Percentiles rank a stretch among this genome's conserved stretches.
These are phyloP conservation scores for Amyloporia xantha DNA, from an alignment of 768 basidiomycete species.

Conservation along the genomic window DNA sequence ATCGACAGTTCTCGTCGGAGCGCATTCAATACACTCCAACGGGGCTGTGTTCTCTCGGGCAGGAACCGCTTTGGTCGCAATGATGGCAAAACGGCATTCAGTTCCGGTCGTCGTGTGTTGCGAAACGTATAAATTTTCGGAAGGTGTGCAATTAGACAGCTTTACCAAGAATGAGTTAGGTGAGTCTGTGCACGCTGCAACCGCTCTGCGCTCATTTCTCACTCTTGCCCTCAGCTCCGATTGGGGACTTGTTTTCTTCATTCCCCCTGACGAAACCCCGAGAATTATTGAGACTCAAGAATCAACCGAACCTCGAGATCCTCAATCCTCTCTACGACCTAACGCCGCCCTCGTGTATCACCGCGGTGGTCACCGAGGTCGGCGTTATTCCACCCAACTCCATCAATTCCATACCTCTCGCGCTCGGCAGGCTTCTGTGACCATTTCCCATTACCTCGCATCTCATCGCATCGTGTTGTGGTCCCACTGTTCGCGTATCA, in stretches of 20 bases:
- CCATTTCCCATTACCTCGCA: slow-evolving; percentile 1
- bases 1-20: slow-evolving; percentile 83
- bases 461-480: slow-evolving; percentile 8
- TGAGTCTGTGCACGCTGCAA: slow-evolving; percentile 26
- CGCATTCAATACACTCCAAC: slow-evolving; percentile 91
- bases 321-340: slow-evolving; percentile 91
- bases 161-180: slow-evolving; percentile 97
- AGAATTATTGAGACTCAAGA: slow-evolving; percentile 21
- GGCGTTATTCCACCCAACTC: slow-evolving; percentile 92
- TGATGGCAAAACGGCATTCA: slow-evolving; percentile 86
- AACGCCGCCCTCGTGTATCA: slow-evolving; percentile 87
- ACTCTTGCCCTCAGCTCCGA: slow-evolving; percentile 19
- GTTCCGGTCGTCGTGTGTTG: slow-evolving; percentile 96
- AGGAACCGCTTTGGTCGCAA: slow-evolving; percentile 92
- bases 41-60: slow-evolving; percentile 91
- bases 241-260: slow-evolving; percentile 28
- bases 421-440: slow-evolving; percentile 38
- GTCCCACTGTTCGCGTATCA: slow-evolving; percentile 3
- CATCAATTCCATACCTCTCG: slow-evolving; percentile 76
- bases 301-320: slow-evolving; percentile 56
- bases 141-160: slow-evolving; percentile 85
- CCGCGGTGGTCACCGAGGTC: slow-evolving; percentile 95
- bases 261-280: slow-evolving; percentile 27
- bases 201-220: neutral
- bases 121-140: slow-evolving; percentile 98